phyloP scores from a whole-genome alignment of 805 yeast genomes.

The Pichia thaimueangensis region DNA sequence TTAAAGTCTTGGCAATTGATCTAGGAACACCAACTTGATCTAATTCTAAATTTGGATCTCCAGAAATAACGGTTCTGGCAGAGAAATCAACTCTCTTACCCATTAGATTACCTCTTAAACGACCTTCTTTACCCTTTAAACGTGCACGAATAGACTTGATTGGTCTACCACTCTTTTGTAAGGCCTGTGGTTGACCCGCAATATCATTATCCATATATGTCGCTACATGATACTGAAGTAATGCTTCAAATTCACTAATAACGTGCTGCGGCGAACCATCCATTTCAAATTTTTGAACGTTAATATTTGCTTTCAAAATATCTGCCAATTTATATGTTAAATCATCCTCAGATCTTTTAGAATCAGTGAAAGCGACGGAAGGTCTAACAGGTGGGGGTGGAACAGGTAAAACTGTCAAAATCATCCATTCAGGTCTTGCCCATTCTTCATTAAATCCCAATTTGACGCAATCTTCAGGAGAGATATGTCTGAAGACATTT shows the following conservation, averaged over 20 bases:
- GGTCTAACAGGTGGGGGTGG: slow-evolving; percentile 99
- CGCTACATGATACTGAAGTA: slow-evolving; percentile 95
- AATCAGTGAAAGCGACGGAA: slow-evolving; percentile 94
- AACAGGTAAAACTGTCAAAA: slow-evolving; percentile 94
- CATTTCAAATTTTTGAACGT: slow-evolving; percentile 94
- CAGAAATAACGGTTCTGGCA: slow-evolving; percentile 98
- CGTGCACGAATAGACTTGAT: slow-evolving; percentile 99
- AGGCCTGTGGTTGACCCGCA: slow-evolving; percentile 99
- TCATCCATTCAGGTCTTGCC: slow-evolving; percentile 98
- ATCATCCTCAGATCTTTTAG: slow-evolving; percentile 99
- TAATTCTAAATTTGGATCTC: slow-evolving; percentile 95
- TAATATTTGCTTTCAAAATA: slow-evolving; percentile 91
- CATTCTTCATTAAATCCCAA: slow-evolving; percentile 92
- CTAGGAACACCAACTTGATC: slow-evolving; percentile 99
- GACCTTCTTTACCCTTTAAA: slow-evolving; percentile 98
- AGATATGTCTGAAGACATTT: slow-evolving; percentile 87
- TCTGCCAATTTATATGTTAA: slow-evolving; percentile 96
- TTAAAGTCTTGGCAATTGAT: slow-evolving; percentile 89
- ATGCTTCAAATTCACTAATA: slow-evolving; percentile 90
- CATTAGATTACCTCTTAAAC: slow-evolving; percentile 97
- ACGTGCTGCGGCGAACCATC: slow-evolving; percentile 99
- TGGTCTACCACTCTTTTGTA: slow-evolving; percentile 98
- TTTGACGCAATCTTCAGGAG: slow-evolving; percentile 70
- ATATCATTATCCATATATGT: slow-evolving; percentile 99
- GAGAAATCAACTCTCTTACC: slow-evolving; percentile 99